Percentiles rank a stretch among this genome's conserved stretches.
phyloP scores from a whole-genome alignment of 768 basidiomycete species.

The Podaxis sp. region DNA sequence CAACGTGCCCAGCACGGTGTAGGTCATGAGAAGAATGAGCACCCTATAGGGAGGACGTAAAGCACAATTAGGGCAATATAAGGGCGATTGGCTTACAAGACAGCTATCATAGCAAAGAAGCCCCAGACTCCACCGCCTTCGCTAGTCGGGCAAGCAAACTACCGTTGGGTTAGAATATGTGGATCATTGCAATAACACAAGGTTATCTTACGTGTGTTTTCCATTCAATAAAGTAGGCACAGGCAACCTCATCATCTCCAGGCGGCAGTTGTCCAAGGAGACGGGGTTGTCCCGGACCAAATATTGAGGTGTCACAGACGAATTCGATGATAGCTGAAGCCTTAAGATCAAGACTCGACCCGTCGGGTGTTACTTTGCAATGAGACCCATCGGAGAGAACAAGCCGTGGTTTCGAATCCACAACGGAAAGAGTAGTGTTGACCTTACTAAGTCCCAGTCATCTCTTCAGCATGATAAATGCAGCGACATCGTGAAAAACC shows the following conservation, averaged over 20 bases:
- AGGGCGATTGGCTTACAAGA: constrained; percentile 47
- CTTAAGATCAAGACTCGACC: constrained; percentile 30
- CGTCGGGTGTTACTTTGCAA: constrained; percentile 48
- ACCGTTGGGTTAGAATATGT: neutral
- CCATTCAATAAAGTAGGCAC: constrained; percentile 85
- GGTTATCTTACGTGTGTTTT: constrained; percentile 61
- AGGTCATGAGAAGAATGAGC: constrained; percentile 56
- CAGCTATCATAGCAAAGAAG: constrained; percentile 51
- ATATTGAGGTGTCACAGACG: constrained; percentile 68
- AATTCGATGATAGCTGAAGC: constrained; percentile 75
- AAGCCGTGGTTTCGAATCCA: constrained; percentile 53
- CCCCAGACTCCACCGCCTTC: constrained; percentile 51
- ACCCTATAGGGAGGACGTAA: constrained; percentile 33
- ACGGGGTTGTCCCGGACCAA: constrained; percentile 48
- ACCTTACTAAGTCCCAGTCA: constrained; percentile 37
- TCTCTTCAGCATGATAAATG: neutral
- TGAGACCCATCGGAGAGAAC: constrained; percentile 60
- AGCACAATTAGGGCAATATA: neutral
- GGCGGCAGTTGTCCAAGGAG: constrained; percentile 72
- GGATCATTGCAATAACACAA: neutral
- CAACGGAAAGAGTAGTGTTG: constrained; percentile 62
- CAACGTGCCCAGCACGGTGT: constrained; percentile 65
- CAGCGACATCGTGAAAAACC: constrained; percentile 18
- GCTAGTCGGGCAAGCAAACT: constrained; percentile 75
- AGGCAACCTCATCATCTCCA: constrained; percentile 58